Evolutionary conservation across 2,329 filamentous ascomycete genomes (phyloP), one percentile per base, ranked within the genome.

Genomic region (Pseudocercospora crystallina): DNA sequence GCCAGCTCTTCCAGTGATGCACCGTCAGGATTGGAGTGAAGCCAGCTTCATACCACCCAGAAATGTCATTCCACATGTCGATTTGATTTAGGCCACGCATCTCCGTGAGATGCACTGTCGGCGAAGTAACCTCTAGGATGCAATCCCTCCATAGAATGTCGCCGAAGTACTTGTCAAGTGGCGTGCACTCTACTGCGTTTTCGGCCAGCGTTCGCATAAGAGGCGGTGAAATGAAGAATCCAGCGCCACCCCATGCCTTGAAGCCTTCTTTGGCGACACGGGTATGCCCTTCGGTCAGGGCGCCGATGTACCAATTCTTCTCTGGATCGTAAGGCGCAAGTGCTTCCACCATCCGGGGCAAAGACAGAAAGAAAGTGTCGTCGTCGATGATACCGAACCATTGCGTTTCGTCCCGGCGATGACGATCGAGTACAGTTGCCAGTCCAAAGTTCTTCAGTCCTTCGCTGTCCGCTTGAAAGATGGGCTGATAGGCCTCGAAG

Each of bases 1-100:
- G 60, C 61, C 61, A 64, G 38, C 57, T 61, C 42, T 65, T 64
- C 61, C 60, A 65, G 49, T 65, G 62, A 47, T 65, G 62, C 7
- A 65, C 47, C 2, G 57, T 63, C n/a, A 62, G 49, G 13, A 64
- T 48, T 3, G 57, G 57, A 9, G 32, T 49, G 38, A 56, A 57
- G 15, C 60, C 61, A 14, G 61, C 57, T 47, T 65, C 62, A 43
- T 63, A 65, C 58, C 58, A 65, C 12, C 62, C 62, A 15, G 58
- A 59, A 7, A 63, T 36, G 42, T 61, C 60, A 9, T 53, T 52
- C 57, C 59, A 62, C 40, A 65, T 14, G 49, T 65, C 62, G 14
- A 64, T 56, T 52, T 65, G 62, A 40, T 65, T 56, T 29, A 65
- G 49, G 2, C 62, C 62, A 15, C 49, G 54, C 44, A 65, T 37